phyloP scores from a whole-genome alignment of 495 filamentous ascomycete species.

The Rhypophila decipiens region DNA sequence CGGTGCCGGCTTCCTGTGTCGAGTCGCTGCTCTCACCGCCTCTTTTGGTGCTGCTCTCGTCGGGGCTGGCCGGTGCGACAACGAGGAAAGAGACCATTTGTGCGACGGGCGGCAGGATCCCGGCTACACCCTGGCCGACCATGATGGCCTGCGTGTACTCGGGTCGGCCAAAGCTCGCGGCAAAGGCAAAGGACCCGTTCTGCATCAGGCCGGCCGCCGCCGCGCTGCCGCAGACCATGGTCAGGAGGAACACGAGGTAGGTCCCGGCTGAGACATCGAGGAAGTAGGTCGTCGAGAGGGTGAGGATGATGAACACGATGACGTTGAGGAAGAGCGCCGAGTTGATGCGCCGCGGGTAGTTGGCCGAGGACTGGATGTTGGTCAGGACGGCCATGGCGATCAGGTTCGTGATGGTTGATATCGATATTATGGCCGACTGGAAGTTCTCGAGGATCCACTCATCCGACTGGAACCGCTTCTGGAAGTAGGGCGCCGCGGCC shows the following conservation, averaged over 20 bases:
- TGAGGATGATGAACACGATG: conserved; percentile 63
- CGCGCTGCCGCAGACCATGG: conserved; percentile 73
- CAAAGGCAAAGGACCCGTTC: conserved; percentile 92
- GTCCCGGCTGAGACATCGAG: conserved; percentile 48
- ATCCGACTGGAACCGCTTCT: conserved; percentile 66
- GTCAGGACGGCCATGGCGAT: conserved; percentile 64
- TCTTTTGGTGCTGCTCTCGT: too few species aligned
- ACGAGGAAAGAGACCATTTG: conserved; percentile 78
- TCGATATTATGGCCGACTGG: conserved; percentile 81
- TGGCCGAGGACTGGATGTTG: conserved; percentile 68
- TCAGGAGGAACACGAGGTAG: conserved; percentile 78
- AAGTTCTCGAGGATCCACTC: conserved; percentile 71
- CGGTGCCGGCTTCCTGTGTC: conserved; percentile 38
- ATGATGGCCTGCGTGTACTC: conserved; percentile 96
- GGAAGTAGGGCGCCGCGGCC: conserved; percentile 89
- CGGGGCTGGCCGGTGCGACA: conserved; percentile 37
- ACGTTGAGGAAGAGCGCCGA: conserved; percentile 67
- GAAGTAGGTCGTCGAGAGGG: conserved; percentile 68
- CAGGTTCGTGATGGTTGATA: conserved; percentile 78
- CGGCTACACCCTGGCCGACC: conserved; percentile 87
- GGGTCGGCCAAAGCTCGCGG: conserved; percentile 70
- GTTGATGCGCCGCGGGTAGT: conserved; percentile 78
- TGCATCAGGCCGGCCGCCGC: conserved; percentile 79
- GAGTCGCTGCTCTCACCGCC: conserved; percentile 3
- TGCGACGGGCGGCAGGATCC: conserved; percentile 81